phyloP scores from a whole-genome alignment of 202 grass and related monocot species.

The Cymbopogon flexuosus region DNA sequence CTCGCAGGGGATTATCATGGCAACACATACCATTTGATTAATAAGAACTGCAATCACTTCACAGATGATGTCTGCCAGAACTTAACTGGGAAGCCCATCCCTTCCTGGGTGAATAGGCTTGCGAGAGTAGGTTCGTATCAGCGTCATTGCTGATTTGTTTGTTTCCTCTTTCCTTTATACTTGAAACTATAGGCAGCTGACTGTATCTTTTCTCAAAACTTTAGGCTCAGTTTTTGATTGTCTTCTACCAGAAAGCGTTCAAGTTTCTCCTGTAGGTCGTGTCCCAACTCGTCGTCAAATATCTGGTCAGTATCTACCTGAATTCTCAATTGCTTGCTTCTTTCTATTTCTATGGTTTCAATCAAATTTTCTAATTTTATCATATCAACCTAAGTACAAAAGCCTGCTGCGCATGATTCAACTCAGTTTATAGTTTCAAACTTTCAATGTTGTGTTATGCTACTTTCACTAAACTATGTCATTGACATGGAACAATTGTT shows the following conservation, averaged over 20 bases:
- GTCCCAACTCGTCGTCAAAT: slow-evolving; percentile 48
- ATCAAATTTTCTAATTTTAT: not conserved
- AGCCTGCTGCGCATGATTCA: not conserved
- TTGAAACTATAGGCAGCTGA: slow-evolving; percentile 1
- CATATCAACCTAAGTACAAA: not conserved
- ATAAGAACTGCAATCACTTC: slow-evolving; percentile 98
- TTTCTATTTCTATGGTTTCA: slow-evolving; percentile 1
- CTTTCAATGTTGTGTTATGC: not conserved
- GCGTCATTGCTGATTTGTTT: slow-evolving; percentile 4
- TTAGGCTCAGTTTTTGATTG: slow-evolving; percentile 81
- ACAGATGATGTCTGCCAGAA: slow-evolving; percentile 71
- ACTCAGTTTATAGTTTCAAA: not conserved
- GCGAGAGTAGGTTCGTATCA: slow-evolving; percentile 80
- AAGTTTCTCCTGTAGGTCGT: slow-evolving; percentile 64
- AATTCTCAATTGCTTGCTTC: not conserved
- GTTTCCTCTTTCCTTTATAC: not conserved
- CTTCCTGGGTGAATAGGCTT: slow-evolving; percentile 89
- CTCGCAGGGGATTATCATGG: slow-evolving; percentile 78
- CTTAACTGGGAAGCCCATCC: slow-evolving; percentile 80
- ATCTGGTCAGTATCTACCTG: slow-evolving; percentile 46
- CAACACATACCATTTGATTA: slow-evolving; percentile 72
- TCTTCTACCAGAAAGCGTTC: slow-evolving; percentile 85
- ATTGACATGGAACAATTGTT: not conserved
- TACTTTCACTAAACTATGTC: not conserved
- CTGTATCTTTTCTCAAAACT: slow-evolving; percentile 1